These are phyloP conservation scores for Piromyces finnis DNA, from an alignment of 192 early-diverging fungal species.

Conservation along the genomic window DNA sequence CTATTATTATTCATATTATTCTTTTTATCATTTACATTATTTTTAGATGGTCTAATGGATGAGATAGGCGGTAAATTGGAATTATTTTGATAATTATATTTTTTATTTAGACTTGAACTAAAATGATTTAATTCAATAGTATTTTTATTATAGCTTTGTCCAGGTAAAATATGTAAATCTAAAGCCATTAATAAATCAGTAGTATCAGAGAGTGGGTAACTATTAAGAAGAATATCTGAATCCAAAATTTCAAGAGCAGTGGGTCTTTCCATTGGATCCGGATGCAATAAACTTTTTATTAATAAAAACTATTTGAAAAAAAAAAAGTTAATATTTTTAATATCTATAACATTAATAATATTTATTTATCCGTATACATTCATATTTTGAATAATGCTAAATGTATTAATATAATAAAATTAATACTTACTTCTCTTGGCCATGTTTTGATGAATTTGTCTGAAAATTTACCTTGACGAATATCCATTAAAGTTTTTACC, in stretches of 20 bases:
- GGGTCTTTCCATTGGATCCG: constrained; percentile 50
- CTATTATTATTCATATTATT: not conserved
- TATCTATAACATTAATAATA: too few relatives aligned
- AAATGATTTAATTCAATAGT: not conserved
- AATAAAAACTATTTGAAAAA: constrained; percentile 35
- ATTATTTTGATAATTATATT: not conserved
- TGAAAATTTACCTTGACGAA: constrained; percentile 50
- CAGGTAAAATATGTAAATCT: not conserved
- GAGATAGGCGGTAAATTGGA: not conserved
- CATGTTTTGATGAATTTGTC: constrained; percentile 40
- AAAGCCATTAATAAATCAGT: not conserved
- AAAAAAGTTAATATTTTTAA: too few relatives aligned
- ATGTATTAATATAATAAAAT: too few relatives aligned
- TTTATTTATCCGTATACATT: too few relatives aligned
- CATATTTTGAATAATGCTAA: too few relatives aligned
- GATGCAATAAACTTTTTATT: constrained; percentile 65
- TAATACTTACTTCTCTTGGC: constrained; percentile 42
- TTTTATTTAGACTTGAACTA: not conserved
- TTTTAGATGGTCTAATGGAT: not conserved
- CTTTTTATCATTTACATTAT: not conserved
- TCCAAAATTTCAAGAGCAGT: constrained; percentile 44
- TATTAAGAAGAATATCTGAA: not conserved
- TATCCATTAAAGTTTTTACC: constrained; percentile 34
- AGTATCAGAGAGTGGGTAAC: not conserved
- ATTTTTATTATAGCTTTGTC: not conserved